Base-by-base conservation (phyloP, 352 stramenopile species). In the Pythium vanterpoolii region DNA sequence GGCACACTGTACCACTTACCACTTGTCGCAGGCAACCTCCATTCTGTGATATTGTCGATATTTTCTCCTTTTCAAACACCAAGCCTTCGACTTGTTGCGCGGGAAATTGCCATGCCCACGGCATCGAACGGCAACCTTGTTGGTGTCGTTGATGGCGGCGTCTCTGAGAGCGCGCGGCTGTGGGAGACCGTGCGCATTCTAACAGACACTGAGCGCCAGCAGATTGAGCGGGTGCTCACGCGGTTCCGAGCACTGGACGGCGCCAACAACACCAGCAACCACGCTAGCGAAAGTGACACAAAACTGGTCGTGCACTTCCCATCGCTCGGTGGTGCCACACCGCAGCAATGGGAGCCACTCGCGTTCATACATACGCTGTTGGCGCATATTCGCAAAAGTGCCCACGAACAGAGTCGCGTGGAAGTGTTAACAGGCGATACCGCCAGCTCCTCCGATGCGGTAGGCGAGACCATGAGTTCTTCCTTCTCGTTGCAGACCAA, bases 1-100 rank as follows among this genome's bases (percentile, higher is more conserved):
- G 44, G 54, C 23, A 54, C 54, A 39, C 52, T 26, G 31, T 46
- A 19, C n/a, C n/a, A n/a, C n/a, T n/a, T 55, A 48, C 56, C 44
- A 43, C 2, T 56, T 26, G 10, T 42, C 34, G 46, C 26, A 26
- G 30, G 11, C 9, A 13, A 38, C 24, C 49, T 46, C 36, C 46
- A 34, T 8, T 11, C 45, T 54, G n/a, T n/a, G 6, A 34, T 46
- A 57, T n/a, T 23, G 16, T 53, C 53, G 27, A 53, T 26, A 23
- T n/a, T n/a, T n/a, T n/a, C n/a, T n/a, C n/a, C 21, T 36, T 42
- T 21, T 48, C 13, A 57, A 23, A 34, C 14, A 27, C n/a, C n/a
- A 60, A 33, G 28, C 54, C 54, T 62, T 62, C 54, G 54, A 62
- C 54, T 47, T 54, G 42, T 62, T 62, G 42, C n/a, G 42, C 42